Evolutionary conservation across 140 eudicot genomes (phyloP), one percentile per base, ranked within the genome.

Genomic region (Bidens hawaiensis): DNA sequence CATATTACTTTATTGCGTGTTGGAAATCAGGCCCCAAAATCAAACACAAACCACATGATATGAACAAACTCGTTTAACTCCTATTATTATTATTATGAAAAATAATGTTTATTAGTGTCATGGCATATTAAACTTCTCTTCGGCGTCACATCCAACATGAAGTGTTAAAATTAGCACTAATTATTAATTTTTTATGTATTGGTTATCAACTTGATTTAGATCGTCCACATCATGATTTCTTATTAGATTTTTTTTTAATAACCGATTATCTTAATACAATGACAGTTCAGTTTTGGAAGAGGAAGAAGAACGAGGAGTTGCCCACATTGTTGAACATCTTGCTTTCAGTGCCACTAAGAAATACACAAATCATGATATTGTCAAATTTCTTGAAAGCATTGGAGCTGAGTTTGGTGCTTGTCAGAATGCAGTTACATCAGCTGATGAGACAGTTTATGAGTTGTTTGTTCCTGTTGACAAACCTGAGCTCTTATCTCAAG

Each of bases 321-420:
- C 96, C 17, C 97, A 90, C 66, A 80, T 90, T 50, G 94, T 90
- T 75, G 97, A 90, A 76, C 97, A 90, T 84, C 96, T 90, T 33
- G 97, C 97, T 48, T 90, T 90, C 78, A 90, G 94, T 82, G 96
- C 97, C 54, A 90, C 97, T 48, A 74, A 76, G 68, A 90, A 82
- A 64, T 90, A 90, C 75, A 90, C 97, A 33, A 90, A 90, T 75
- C 97, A 90, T 52, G 97, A 90, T 70, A 84, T 90, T 51, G 85
- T 90, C 69, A 90, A 78, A 58, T 90, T 90, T 84, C 91, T 90
- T 63, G 97, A 90, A 75, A 90, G 97, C 63, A 78, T 90, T 71
- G 97, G 97, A 60, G 97, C 97, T 21, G 97, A 87, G 59, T 90
- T 90, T 76, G 97, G 97, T 69, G 96, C 97, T 50, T 90, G 97